These are phyloP conservation scores for Mycena pura DNA, from an alignment of 768 basidiomycete species.

Conservation along the genomic window DNA sequence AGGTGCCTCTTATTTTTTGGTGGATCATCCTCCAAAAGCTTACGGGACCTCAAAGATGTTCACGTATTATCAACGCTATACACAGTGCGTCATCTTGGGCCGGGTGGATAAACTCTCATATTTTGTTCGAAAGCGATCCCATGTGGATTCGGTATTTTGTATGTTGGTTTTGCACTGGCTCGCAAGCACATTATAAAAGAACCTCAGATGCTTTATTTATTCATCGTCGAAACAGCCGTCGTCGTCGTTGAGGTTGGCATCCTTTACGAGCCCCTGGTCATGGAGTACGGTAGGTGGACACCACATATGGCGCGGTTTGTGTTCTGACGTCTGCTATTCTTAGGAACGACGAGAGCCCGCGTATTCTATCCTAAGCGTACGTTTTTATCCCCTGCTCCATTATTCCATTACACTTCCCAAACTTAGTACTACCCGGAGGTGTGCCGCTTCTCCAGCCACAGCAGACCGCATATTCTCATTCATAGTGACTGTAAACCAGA, in stretches of 20 bases:
- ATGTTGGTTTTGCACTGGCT: not conserved
- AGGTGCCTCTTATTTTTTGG: no score
- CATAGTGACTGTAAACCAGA: not conserved
- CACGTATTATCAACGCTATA: constrained; percentile 4
- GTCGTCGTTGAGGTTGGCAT: constrained; percentile 14
- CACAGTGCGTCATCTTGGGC: constrained; percentile 4
- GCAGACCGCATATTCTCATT: not conserved
- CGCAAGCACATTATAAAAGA: not conserved
- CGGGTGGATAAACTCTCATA: not conserved
- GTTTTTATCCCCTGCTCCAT: not conserved
- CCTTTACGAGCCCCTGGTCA: constrained; percentile 12
- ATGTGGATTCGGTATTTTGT: constrained; percentile 7
- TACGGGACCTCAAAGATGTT: constrained; percentile 2
- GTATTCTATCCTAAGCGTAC: not conserved
- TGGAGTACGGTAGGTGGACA: constrained; percentile 7
- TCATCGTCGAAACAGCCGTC: constrained; percentile 10
- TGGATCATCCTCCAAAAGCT: no score
- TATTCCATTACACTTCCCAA: not conserved
- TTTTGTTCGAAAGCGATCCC: not conserved
- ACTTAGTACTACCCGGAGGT: constrained; percentile 9
- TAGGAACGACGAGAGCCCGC: not conserved
- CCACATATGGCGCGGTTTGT: not conserved
- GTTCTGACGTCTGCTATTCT: no score
- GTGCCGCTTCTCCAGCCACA: no score
- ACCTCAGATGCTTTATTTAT: constrained; percentile 18